Evolutionary conservation across 164 flowering plant species (phyloP), one percentile per base, ranked within the genome.

Genomic region (Paratinospora sagittata): DNA sequence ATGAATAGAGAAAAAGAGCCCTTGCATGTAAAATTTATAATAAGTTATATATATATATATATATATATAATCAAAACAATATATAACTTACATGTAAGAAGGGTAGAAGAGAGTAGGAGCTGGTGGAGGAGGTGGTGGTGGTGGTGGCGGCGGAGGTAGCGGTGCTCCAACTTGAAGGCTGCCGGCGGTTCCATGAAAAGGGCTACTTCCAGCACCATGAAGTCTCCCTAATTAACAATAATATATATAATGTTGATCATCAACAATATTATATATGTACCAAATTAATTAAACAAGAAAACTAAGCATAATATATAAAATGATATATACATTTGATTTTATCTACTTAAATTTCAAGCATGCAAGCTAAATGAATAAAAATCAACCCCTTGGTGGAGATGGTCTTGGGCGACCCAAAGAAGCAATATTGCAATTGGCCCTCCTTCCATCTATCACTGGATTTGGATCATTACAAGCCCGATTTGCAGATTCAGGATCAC

Each of bases 401-500:
- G 92, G 90, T 45, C 95, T 73, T 12, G 97, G 94, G 49, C 97
- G 81, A 7, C 99, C 99, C 9, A 88, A 63, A 0, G 98, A 86
- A 65, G 98, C 98, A 67, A 95, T 88, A 70, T 95, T 95, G 71
- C 98, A 95, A 71, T 95, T 92, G 8, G 97, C 96, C 72, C 90
- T 84, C 79, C 97, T 78, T 21, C 97, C 96, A 65, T 90, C 96
- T 57, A 95, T 95, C 70, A 92, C 80, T 7, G 97, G 98, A 67
- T 92, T 92, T 0, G 97, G 87, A 62, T 90, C 87, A 17, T 68
- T 72, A 66, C 97, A 91, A 36, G 98, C 93, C 73, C 90, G 80
- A 49, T 84, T 82, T 4, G 98, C 97, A 0, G 98, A 86, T 63
- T 91, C 97, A 0, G 98, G 89, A 57, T 95, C 97, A 52, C 97